phyloP scores from a whole-genome alignment of 2,329 filamentous ascomycete genomes.

The Neofusicoccum laricinum region DNA sequence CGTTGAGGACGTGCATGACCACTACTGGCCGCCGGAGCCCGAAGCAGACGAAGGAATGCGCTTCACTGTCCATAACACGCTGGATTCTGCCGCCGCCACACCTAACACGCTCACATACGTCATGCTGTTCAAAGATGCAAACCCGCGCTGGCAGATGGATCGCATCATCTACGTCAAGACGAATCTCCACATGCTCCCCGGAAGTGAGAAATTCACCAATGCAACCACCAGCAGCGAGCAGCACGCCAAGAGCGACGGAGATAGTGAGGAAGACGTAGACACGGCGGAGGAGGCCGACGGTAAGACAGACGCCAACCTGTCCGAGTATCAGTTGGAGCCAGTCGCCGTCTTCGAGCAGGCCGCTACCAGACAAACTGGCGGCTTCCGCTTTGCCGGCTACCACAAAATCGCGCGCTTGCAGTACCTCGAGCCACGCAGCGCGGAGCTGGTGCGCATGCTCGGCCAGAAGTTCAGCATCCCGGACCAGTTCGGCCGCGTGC shows the following conservation, averaged over 20 bases:
- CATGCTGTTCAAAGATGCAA: slow-evolving; percentile 25
- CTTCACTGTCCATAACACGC: not conserved
- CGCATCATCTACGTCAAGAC: slow-evolving; percentile 30
- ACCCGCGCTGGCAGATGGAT: slow-evolving; percentile 27
- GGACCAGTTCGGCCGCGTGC: slow-evolving; percentile 20
- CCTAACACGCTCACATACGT: slow-evolving; percentile 23
- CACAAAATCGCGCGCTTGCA: slow-evolving; percentile 23
- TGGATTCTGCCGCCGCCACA: slow-evolving; percentile 20
- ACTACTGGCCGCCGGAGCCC: not conserved
- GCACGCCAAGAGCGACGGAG: not conserved
- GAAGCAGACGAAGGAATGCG: not conserved
- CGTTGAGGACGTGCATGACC: slow-evolving; percentile 7
- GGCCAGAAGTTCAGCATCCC: slow-evolving; percentile 27
- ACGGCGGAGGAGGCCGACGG: not conserved
- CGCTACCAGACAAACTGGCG: not conserved
- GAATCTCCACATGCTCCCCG: slow-evolving; percentile 26
- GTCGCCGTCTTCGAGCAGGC: slow-evolving; percentile 27
- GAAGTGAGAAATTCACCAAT: not conserved
- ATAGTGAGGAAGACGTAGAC: not conserved
- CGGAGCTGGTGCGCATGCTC: slow-evolving; percentile 26
- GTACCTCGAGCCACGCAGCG: slow-evolving; percentile 23
- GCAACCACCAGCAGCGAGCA: not conserved
- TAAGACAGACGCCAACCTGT: not conserved
- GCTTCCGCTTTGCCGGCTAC: slow-evolving; percentile 25
- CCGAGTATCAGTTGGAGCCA: not conserved